Conservation (phyloP, 2,329 filamentous ascomycete genomes). For the Colletotrichum liriopes region DNA sequence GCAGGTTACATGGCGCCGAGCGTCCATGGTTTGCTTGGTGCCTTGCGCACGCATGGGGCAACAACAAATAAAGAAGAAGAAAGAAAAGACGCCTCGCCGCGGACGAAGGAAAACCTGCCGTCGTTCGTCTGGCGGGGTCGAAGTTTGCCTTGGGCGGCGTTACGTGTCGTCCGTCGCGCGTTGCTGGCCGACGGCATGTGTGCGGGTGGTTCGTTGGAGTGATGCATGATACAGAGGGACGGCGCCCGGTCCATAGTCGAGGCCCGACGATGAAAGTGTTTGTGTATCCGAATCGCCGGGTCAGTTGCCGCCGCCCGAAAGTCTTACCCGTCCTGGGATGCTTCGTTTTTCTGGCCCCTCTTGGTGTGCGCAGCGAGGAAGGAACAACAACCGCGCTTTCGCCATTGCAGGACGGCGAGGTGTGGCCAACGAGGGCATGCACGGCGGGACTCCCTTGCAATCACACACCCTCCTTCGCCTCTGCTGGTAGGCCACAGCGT, state of each 20-base stretch:
- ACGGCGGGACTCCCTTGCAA: neutral
- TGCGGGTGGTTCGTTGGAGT: neutral
- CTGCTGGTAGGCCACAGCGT: neutral
- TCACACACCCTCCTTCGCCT: neutral
- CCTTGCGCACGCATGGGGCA: neutral
- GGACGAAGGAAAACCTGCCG: no score
- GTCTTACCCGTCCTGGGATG: conserved; percentile 21
- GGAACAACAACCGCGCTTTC: neutral
- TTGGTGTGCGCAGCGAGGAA: neutral
- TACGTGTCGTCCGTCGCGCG: neutral
- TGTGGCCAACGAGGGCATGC: neutral
- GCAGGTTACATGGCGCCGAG: conserved; percentile 4
- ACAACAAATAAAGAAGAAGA: no score
- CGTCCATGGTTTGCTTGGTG: neutral
- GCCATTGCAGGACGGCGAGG: neutral
- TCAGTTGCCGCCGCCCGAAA: conserved; percentile 12
- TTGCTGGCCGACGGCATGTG: neutral
- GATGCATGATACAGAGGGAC: neutral
- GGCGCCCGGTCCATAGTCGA: neutral
- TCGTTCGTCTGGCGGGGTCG: neutral
- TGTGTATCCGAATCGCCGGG: conserved; percentile 19
- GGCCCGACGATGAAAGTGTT: neutral
- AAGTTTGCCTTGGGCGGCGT: neutral
- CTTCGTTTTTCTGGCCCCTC: conserved; percentile 17
- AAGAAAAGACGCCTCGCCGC: neutral